Evolutionary conservation across 768 basidiomycete species (phyloP).

Genomic region (Kwoniella shandongensis): DNA sequence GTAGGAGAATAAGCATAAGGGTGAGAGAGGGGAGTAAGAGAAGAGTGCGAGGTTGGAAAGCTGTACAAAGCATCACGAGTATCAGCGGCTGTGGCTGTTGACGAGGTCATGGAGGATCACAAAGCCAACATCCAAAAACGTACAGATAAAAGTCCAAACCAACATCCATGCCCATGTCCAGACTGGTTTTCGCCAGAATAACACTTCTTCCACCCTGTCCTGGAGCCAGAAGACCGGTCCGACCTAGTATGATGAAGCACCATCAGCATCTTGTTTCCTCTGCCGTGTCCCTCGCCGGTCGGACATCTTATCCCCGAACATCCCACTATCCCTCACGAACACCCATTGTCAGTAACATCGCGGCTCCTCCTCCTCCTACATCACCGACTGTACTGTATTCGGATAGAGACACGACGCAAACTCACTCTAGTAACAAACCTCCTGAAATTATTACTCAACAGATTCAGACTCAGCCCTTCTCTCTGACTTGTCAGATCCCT

Average conservation of each 20-base stretch:
- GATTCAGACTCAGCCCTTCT: constrained; percentile 69
- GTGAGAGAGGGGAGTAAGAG: constrained; percentile 68
- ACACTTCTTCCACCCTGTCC: constrained; percentile 78
- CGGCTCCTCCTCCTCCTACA: no score
- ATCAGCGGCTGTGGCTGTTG: background rate
- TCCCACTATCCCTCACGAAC: no score
- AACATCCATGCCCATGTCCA: constrained; percentile 78
- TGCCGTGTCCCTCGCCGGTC: no score
- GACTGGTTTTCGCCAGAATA: constrained; percentile 73
- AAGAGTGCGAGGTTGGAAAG: constrained; percentile 71
- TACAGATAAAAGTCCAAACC: constrained; percentile 76
- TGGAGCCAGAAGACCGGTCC: constrained; percentile 87
- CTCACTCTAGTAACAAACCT: constrained; percentile 67
- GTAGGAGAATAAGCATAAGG: constrained; percentile 67
- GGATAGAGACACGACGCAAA: no score
- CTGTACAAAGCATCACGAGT: constrained; percentile 55
- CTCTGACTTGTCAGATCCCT: constrained; percentile 45
- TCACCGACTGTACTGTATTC: no score
- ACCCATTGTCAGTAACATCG: no score
- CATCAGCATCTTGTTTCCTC: no score
- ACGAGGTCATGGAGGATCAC: no score
- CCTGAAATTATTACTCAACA: constrained; percentile 75
- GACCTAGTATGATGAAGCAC: constrained; percentile 37
- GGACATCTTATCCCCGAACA: no score
- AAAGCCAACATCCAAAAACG: no score